Percentiles rank a stretch among this genome's conserved stretches.
Evolutionary conservation across 1,284 basidiomycete species (phyloP).

Genomic region (Sporisorium sorghi): DNA sequence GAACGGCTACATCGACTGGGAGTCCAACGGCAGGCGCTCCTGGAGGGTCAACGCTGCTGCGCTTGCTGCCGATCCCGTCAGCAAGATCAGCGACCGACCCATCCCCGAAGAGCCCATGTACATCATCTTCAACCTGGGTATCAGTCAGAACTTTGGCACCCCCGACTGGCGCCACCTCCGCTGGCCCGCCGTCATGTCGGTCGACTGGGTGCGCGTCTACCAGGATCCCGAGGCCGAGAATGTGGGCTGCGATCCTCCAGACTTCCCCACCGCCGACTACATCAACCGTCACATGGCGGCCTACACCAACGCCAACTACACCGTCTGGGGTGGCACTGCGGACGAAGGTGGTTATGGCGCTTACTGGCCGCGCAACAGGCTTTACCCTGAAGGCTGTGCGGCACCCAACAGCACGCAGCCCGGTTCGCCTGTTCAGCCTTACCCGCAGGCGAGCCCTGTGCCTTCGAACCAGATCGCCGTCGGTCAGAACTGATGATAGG

Average conservation of each 20-base stretch:
- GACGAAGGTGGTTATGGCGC: slow-evolving; percentile 60
- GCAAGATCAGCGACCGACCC: slow-evolving; percentile 40
- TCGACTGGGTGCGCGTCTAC: slow-evolving; percentile 60
- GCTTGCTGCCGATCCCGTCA: slow-evolving; percentile 75
- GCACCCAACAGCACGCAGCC: slow-evolving; percentile 36
- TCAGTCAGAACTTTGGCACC: slow-evolving; percentile 54
- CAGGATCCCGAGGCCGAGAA: slow-evolving; percentile 50
- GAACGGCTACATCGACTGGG: slow-evolving; percentile 77
- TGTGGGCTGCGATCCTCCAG: slow-evolving; percentile 59
- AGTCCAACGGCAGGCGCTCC: slow-evolving; percentile 35
- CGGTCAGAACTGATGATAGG: slow-evolving; percentile 28
- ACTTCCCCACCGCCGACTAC: slow-evolving; percentile 74
- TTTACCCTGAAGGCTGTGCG: slow-evolving; percentile 44
- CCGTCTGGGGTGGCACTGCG: slow-evolving; percentile 56
- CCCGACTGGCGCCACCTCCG: slow-evolving; percentile 43
- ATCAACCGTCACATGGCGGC: slow-evolving; percentile 69
- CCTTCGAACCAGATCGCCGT: slow-evolving; percentile 40
- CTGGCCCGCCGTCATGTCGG: slow-evolving; percentile 53
- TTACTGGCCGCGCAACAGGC: slow-evolving; percentile 58
- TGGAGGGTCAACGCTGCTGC: slow-evolving; percentile 76
- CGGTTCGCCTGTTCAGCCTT: slow-evolving; percentile 47
- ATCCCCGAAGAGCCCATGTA: slow-evolving; percentile 58
- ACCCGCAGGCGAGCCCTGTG: slow-evolving; percentile 34
- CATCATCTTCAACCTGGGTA: slow-evolving; percentile 64
- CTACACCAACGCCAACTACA: slow-evolving; percentile 58